Evolutionary conservation across 805 yeast species (phyloP), one percentile per base, ranked within the genome.

Genomic region (Pichia phayaonensis): DNA sequence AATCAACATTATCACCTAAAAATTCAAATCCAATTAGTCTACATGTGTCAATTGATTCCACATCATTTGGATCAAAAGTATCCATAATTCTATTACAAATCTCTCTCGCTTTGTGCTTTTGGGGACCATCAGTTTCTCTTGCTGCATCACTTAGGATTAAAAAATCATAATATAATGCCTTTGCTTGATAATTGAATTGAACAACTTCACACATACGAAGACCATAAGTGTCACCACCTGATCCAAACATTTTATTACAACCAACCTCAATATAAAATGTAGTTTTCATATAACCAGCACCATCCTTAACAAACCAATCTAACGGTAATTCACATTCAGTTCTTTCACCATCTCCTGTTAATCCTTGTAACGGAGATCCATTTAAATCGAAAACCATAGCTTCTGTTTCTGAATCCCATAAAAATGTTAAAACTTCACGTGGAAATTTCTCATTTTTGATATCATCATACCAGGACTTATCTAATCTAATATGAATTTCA

Each of bases 101-200:
- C 52, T 81, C 83, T 49, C 88, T 75, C 0, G 97, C 96, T 61
- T 80, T 82, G 61, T 86, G 83, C 61, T 87, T 87, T 64, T 89
- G 96, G 82, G 94, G 86, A 20, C 81, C 83, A 0, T 82, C 78
- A 48, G 89, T 74, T 64, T 92, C 97, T 48, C 97, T 75, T 0
- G 97, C 90, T 15, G 95, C 95, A 64, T 94, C 98, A 22, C 90
- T 79, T 50, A 94, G 73, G 65, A 88, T 83, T 89, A 89, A 86
- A 62, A 83, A 94, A 67, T 92, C 99, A 61, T 80, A 77, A 61
- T 67, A 77, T 56, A 92, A 72, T 0, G 84, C 84, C 22, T 95
- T 73, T 4, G 97, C 97, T 10, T 83, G 84, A 57, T 81, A 61
- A 59, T 89, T 86, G 20, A 96, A 96, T 54, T 85, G 78, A 16